phyloP scores from a whole-genome alignment of 345 rosid species.

The Eucalyptus regnans region DNA sequence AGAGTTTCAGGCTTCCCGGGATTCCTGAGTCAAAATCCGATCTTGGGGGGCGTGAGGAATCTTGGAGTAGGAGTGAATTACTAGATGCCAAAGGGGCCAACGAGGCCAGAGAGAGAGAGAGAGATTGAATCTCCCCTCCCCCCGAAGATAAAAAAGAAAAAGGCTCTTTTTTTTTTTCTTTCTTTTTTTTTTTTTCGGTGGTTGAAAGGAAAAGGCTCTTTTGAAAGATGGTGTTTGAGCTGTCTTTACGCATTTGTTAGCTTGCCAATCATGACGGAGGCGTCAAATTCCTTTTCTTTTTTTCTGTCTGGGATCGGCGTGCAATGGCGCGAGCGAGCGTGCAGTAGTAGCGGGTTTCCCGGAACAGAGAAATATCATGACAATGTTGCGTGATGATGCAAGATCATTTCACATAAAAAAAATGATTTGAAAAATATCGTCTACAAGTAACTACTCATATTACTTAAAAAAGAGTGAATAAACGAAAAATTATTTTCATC shows the following conservation, averaged over 20 bases:
- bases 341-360: neutral
- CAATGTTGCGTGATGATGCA: rapidly evolving
- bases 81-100: neutral
- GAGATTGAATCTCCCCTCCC: neutral
- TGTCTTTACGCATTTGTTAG: neutral
- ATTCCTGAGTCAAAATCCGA: neutral
- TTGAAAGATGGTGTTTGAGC: neutral
- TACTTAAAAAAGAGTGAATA: neutral
- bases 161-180: too few species aligned
- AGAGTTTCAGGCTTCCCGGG: neutral
- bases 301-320: neutral
- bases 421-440: rapidly evolving
- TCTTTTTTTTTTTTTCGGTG: too few species aligned
- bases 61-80: neutral
- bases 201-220: neutral
- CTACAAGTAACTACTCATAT: rapidly evolving
- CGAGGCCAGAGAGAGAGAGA: neutral
- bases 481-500: neutral
- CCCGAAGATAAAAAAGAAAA: neutral
- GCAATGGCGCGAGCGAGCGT: neutral
- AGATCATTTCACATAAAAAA: neutral
- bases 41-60: neutral
- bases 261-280: neutral
- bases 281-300: neutral
- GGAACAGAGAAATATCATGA: neutral